These are phyloP conservation scores for Colletotrichum sp. DNA, from an alignment of 2,329 filamentous ascomycete species.

Conservation along the genomic window DNA sequence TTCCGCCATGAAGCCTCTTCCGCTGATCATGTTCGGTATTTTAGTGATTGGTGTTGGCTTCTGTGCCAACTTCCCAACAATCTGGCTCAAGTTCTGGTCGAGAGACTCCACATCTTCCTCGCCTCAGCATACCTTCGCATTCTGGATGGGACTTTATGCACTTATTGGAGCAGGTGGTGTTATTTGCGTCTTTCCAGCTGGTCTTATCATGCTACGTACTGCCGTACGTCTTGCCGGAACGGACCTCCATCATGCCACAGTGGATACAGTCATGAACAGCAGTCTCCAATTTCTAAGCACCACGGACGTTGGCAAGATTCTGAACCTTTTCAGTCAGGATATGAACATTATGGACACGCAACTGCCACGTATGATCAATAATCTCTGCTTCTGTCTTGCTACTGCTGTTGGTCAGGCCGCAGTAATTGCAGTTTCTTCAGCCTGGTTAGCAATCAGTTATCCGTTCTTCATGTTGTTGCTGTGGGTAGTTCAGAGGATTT, in stretches of 20 bases:
- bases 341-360: constrained; percentile 26
- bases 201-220: background rate
- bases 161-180: constrained; percentile 19
- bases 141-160: constrained; percentile 36
- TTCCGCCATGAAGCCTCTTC: background rate
- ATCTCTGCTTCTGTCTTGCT: constrained; percentile 27
- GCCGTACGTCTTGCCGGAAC: background rate
- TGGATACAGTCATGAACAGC: background rate
- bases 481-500: constrained; percentile 59
- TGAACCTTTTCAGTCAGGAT: constrained; percentile 21
- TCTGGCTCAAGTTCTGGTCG: constrained; percentile 50
- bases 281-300: background rate
- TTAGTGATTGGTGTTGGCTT: constrained; percentile 24
- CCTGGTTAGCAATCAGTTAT: constrained; percentile 53
- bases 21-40: no score
- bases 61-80: constrained; percentile 30
- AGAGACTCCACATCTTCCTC: constrained; percentile 26
- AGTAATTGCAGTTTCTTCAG: constrained; percentile 48
- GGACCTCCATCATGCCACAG: constrained; percentile 22
- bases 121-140: constrained; percentile 21
- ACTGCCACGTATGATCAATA: background rate
- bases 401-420: constrained; percentile 46
- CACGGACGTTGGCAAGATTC: background rate
- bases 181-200: background rate
- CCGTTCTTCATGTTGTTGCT: constrained; percentile 51